These are phyloP conservation scores for Termitomyces titanicus DNA, from an alignment of 768 basidiomycete genomes.

Conservation along the genomic window DNA sequence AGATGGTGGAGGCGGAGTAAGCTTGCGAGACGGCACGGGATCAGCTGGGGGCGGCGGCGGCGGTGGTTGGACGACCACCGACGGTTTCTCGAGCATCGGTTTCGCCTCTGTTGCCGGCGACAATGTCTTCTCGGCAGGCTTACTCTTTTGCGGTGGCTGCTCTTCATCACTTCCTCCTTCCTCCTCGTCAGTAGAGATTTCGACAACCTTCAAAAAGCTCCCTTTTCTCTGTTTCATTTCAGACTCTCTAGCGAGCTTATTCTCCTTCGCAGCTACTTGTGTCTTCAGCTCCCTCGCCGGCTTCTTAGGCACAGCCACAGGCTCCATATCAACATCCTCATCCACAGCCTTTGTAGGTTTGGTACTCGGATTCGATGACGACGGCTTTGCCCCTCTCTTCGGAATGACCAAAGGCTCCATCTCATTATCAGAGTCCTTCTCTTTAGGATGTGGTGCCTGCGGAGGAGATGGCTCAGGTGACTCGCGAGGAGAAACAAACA, in stretches of 20 bases:
- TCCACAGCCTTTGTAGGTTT: neutral
- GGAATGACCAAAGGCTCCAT: slow-evolving; percentile 9
- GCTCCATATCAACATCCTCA: slow-evolving; percentile 4
- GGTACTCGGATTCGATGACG: neutral
- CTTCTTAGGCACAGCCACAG: neutral
- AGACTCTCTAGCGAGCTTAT: neutral
- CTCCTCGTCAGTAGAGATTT: slow-evolving; percentile 40
- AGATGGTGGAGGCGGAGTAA: slow-evolving; percentile 3
- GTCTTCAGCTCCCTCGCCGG: neutral
- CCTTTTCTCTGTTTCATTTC: slow-evolving; percentile 10
- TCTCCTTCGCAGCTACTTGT: neutral
- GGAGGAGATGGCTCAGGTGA: neutral
- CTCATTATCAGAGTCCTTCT: neutral
- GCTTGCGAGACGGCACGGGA: neutral
- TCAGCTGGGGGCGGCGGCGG: neutral
- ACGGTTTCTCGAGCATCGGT: neutral
- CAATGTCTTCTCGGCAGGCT: slow-evolving; percentile 6
- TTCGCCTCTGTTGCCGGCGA: neutral
- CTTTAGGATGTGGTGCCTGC: neutral
- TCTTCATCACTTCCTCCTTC: slow-evolving; percentile 19
- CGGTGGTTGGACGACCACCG: neutral
- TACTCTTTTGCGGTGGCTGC: slow-evolving; percentile 1
- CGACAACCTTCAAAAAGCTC: slow-evolving; percentile 31
- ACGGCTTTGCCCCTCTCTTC: slow-evolving; percentile 9
- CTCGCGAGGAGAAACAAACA: slow-evolving; percentile 1